Base-by-base conservation (phyloP, 805 yeast species). In the Cyberlindnera amylophila region DNA sequence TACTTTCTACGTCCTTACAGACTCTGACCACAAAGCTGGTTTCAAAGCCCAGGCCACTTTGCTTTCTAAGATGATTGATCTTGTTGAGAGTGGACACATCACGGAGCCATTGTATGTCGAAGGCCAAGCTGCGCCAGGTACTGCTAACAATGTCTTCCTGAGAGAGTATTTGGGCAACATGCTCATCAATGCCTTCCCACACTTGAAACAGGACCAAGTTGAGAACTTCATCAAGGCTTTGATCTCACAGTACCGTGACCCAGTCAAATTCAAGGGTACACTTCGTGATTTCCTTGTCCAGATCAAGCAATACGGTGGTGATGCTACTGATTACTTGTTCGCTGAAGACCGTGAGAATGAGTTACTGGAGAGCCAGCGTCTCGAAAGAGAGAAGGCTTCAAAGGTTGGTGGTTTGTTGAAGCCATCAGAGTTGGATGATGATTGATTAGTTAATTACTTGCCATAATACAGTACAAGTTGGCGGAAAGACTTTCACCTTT, bases 21-120 rank as follows among this genome's bases (percentile, higher is more conserved):
- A 93, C 63, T 82, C 96, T 8, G 99, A 93, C 65, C 99, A 93
- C 66, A 91, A 93, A 68, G 87, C 98, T 21, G 98, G 98, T 2
- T 93, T 93, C 70, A 78, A 83, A 48, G 75, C 81, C 53, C 99
- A 93, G 68, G 75, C 95, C 7, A 84, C 85, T 58, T 72, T 95
- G 49, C 74, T 93, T 55, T 82, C 95, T 45, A 85, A 81, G 61
- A 74, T 93, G 66, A 79, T 93, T 50, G 86, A 86, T 46, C 70
- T 91, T 47, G 93, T 91, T 12, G 86, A 86, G 61, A 83, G 79
- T 49, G 75, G 81, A 46, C 81, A 77, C 48, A 86, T 93, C 42
- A 67, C 76, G 12, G 82, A 77, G 37, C 95, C 98, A 24, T 71
- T 93, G 44, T 91, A 88, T 60, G 70, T 79, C 14, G 75, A 79